Base-by-base conservation (phyloP, 2,329 filamentous ascomycete genomes). In the Aureobasidium musti region DNA sequence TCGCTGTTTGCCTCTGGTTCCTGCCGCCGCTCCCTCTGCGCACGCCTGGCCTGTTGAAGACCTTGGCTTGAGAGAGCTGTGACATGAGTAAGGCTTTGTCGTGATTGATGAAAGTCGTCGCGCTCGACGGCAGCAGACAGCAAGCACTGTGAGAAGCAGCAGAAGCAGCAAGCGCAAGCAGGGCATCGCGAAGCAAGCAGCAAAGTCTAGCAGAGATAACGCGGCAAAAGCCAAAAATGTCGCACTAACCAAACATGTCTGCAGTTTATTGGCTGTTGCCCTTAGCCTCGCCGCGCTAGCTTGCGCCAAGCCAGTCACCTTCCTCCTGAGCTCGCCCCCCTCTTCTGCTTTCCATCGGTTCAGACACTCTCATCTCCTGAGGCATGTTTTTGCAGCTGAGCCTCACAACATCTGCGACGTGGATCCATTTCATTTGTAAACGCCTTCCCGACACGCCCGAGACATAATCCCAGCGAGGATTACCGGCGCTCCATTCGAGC, bases 201-300 rank as follows among this genome's bases (percentile, higher is more conserved):
- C 28, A 63, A 63, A 63, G 59, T 52, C 59, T 63, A 63, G 59
- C 59, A 63, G 59, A 63, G 59, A 63, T 63, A 63, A 63, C 59
- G 45, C 59, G 45, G n/a, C 33, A 52, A 47, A 63, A 50, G 59
- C 35, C 33, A 52, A 52, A 52, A 52, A 21, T 63, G 59, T 63
- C 59, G 59, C 59, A 63, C 59, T 39, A 61, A 37, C 37, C 17
- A 35, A 28, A 30, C 54, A 33, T 63, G 21, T 30, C 14, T n/a
- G 10, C 59, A 28, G 19, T 7, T 52, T 63, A 63, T 63, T 63
- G 59, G 59, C 59, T 63, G 59, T 63, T 63, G 59, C 2, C 19
- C 14, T 33, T 47, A 60, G 26, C 26, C 3, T 23, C 43, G 50
- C 17, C 39, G 33, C 45, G 59, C 45, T 63, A 63, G 37, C 28